Conservation (phyloP, 805 yeast species). For the Candida ponderosae region DNA sequence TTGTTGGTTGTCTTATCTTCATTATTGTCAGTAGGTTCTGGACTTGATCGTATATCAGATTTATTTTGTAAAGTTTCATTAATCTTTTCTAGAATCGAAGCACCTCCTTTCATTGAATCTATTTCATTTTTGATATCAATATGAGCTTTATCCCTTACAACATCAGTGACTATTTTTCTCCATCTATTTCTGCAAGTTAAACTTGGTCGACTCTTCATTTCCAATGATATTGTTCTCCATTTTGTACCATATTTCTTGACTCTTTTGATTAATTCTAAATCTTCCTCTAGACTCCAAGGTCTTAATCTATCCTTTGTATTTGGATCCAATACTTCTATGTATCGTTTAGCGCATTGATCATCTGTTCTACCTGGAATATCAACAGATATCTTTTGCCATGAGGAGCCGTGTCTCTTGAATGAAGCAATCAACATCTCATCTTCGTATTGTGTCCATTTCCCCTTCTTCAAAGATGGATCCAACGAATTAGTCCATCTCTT, state of each 20-base stretch:
- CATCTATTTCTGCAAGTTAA: constrained; percentile 88
- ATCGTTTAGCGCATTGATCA: constrained; percentile 91
- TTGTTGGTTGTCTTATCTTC: background rate
- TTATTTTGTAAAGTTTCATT: constrained; percentile 13
- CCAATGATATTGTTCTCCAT: constrained; percentile 75
- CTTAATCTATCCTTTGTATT: constrained; percentile 65
- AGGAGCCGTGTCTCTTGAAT: constrained; percentile 61
- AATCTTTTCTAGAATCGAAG: constrained; percentile 19
- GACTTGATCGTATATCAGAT: background rate
- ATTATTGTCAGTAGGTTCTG: background rate
- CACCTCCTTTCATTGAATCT: constrained; percentile 36
- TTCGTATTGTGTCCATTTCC: constrained; percentile 81
- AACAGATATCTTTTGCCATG: constrained; percentile 78
- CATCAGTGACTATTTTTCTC: constrained; percentile 78
- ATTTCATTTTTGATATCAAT: constrained; percentile 51
- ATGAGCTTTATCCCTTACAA: constrained; percentile 58
- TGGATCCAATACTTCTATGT: constrained; percentile 83
- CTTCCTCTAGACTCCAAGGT: constrained; percentile 78
- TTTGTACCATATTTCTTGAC: constrained; percentile 74
- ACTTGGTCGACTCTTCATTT: constrained; percentile 74
- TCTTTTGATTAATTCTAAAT: constrained; percentile 54
- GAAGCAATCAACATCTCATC: constrained; percentile 61
- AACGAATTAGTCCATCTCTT: constrained; percentile 84
- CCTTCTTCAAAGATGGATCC: constrained; percentile 75
- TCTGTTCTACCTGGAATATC: constrained; percentile 82